These are phyloP conservation scores for Venturia pyrina DNA, from an alignment of 2,329 filamentous ascomycete genomes.

Conservation along the genomic window DNA sequence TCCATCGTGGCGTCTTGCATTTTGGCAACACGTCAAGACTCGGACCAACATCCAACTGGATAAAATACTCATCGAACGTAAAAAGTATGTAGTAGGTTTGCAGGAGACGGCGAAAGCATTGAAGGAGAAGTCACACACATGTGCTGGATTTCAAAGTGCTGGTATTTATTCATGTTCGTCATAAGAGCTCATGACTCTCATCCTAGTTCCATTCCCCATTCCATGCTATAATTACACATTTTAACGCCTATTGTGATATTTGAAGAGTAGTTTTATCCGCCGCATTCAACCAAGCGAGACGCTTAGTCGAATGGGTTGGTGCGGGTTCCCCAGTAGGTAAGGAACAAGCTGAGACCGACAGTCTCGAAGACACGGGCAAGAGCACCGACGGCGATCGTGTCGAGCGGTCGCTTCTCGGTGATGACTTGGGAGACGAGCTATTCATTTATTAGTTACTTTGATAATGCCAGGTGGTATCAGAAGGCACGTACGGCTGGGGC, in stretches of 20 bases:
- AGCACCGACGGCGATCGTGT: conserved; percentile 78
- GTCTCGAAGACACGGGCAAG: conserved; percentile 86
- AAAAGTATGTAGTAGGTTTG: too few relatives aligned
- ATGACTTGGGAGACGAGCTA: conserved; percentile 81
- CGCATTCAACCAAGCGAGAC: not conserved
- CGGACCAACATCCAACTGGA: too few relatives aligned
- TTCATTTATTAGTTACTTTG: not conserved
- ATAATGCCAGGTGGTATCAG: too few relatives aligned
- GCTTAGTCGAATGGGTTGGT: conserved; percentile 80
- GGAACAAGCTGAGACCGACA: conserved; percentile 78
- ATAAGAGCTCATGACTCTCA: not conserved
- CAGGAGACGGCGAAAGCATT: too few relatives aligned
- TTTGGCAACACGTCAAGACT: too few relatives aligned
- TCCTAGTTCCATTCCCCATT: not conserved
- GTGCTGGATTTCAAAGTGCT: too few relatives aligned
- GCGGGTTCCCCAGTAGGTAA: conserved; percentile 96
- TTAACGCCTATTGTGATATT: not conserved
- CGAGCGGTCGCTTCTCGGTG: conserved; percentile 82
- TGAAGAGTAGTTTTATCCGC: not conserved
- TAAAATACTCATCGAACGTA: too few relatives aligned
- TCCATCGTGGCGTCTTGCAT: too few relatives aligned
- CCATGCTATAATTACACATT: conserved; percentile 2
- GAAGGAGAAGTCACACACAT: too few relatives aligned
- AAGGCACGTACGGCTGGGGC: conserved; percentile 66
- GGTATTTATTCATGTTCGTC: not conserved